Evolutionary conservation across 768 basidiomycete genomes (phyloP).

Genomic region (Rhizopogon vinicolor): DNA sequence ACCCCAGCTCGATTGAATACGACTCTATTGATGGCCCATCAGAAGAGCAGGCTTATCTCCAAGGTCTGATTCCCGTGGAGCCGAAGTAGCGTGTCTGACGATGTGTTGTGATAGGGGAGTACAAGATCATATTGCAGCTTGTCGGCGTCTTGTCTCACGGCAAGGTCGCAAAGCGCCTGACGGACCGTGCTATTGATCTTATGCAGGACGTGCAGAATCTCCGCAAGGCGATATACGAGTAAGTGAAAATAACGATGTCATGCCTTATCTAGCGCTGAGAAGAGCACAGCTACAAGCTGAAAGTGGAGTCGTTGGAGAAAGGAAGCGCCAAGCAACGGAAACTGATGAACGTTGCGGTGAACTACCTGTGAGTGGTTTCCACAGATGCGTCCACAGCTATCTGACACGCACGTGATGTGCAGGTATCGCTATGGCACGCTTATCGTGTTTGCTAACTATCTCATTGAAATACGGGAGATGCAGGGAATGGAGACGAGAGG

Average conservation of each 20-base stretch:
- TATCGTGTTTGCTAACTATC: conserved; percentile 93
- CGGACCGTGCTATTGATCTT: conserved; percentile 84
- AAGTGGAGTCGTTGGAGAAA: conserved; percentile 77
- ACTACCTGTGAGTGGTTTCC: conserved; percentile 64
- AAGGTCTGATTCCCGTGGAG: conserved; percentile 44
- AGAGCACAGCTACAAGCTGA: conserved; percentile 76
- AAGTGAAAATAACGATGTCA: conserved; percentile 24
- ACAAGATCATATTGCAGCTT: conserved; percentile 93
- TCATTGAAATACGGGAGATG: conserved; percentile 62
- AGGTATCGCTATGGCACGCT: conserved; percentile 88
- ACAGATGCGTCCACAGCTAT: background rate
- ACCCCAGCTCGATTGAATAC: conserved; percentile 39
- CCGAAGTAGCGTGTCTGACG: background rate
- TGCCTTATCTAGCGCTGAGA: conserved; percentile 1
- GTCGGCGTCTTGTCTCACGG: conserved; percentile 90
- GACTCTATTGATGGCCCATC: conserved; percentile 78
- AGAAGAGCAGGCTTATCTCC: conserved; percentile 85
- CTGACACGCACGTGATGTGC: background rate
- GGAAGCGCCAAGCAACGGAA: conserved; percentile 75
- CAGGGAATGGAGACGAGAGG: conserved; percentile 37
- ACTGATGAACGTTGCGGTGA: conserved; percentile 71
- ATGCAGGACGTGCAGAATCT: conserved; percentile 98
- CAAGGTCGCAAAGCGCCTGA: conserved; percentile 86
- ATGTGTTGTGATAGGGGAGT: conserved; percentile 64
- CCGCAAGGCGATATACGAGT: conserved; percentile 94